phyloP scores from a whole-genome alignment of 305 asterid genomes.

The Fraxinus nigra region DNA sequence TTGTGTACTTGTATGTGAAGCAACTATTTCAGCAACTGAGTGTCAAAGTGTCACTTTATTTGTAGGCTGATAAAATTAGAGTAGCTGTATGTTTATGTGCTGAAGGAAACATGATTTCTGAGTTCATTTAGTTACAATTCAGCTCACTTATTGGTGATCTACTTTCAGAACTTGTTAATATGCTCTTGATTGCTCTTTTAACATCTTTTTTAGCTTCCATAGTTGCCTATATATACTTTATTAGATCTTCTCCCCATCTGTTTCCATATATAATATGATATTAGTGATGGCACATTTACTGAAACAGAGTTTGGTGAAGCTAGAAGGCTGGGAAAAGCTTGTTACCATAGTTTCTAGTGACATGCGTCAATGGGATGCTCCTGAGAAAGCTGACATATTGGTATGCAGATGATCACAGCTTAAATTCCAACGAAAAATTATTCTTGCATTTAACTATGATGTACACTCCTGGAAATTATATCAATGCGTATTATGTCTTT shows the following conservation, averaged over 20 bases:
- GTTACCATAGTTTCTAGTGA: slow-evolving; percentile 89
- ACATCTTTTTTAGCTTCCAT: background rate
- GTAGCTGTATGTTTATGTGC: background rate
- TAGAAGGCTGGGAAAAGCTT: slow-evolving; percentile 86
- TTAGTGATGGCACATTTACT: slow-evolving; percentile 11
- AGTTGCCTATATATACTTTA: background rate
- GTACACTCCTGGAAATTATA: slow-evolving; percentile 7
- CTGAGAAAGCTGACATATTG: slow-evolving; percentile 97
- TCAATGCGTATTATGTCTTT: slow-evolving; percentile 15
- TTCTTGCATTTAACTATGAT: background rate
- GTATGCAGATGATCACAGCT: slow-evolving; percentile 30
- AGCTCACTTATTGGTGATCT: background rate
- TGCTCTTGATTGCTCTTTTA: background rate
- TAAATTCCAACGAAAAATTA: background rate
- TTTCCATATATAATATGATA: slow-evolving; percentile 15
- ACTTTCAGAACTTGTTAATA: background rate
- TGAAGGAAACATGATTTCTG: background rate
- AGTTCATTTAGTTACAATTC: background rate
- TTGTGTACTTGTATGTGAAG: background rate
- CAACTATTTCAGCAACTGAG: background rate
- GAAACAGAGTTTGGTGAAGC: slow-evolving; percentile 84
- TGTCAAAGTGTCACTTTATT: background rate
- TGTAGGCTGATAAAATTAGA: background rate
- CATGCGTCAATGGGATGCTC: slow-evolving; percentile 95
- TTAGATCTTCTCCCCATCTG: background rate